These are phyloP conservation scores for Dactylonectria macrodidyma DNA, from an alignment of 2,329 filamentous ascomycete genomes.

Conservation along the genomic window DNA sequence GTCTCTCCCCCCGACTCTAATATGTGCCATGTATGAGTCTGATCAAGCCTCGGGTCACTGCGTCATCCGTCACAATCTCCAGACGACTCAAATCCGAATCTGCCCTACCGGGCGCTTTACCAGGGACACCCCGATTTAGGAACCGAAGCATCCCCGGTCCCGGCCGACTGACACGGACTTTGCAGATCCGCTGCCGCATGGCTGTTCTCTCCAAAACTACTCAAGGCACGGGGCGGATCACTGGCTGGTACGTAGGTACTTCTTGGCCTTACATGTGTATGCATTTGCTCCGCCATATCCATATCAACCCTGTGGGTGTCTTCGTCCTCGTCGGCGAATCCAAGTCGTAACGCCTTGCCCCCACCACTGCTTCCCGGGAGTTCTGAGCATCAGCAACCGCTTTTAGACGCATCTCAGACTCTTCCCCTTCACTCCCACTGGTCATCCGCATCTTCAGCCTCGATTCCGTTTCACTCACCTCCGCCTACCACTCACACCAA, in stretches of 20 bases:
- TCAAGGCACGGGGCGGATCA: slow-evolving; percentile 34
- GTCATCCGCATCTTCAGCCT: slow-evolving; percentile 19
- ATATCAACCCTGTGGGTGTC: slow-evolving; percentile 22
- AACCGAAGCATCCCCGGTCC: slow-evolving; percentile 34
- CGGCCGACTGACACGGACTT: slow-evolving; percentile 40
- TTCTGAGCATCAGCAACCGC: slow-evolving; percentile 13
- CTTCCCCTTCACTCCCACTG: slow-evolving; percentile 7
- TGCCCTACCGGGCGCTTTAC: slow-evolving; percentile 41
- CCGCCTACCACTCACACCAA: slow-evolving; percentile 3
- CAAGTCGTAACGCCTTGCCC: slow-evolving; percentile 15
- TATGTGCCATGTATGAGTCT: background rate
- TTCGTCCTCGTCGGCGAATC: slow-evolving; percentile 19
- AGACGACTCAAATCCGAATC: slow-evolving; percentile 8
- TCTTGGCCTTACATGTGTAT: slow-evolving; percentile 39
- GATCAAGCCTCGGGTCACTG: slow-evolving; percentile 1
- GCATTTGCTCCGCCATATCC: slow-evolving; percentile 38
- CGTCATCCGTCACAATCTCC: slow-evolving; percentile 24
- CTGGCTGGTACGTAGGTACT: slow-evolving; percentile 31
- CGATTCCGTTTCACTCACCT: slow-evolving; percentile 20
- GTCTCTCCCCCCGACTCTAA: background rate
- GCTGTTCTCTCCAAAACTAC: slow-evolving; percentile 33
- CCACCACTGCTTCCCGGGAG: background rate
- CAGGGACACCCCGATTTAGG: slow-evolving; percentile 22
- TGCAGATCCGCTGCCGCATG: slow-evolving; percentile 44
- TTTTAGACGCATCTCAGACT: slow-evolving; percentile 1